Evolutionary conservation across 345 rosid species (phyloP).

Genomic region (Litchi chinensis): DNA sequence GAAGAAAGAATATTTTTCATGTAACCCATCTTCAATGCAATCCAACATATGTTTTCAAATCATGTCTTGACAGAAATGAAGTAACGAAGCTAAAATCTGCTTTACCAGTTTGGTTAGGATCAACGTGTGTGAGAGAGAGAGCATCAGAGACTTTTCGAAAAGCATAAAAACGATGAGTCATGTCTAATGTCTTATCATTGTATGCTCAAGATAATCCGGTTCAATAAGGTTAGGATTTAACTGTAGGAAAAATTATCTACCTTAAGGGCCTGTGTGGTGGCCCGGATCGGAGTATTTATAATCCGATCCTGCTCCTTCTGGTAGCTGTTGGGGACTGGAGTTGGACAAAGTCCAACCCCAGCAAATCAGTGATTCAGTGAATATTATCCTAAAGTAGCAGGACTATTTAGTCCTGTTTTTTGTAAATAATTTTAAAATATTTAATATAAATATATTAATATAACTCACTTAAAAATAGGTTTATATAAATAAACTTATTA

Average conservation of each 20-base stretch:
- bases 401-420: no score
- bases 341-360: no score
- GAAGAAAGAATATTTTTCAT: conserved; percentile 12
- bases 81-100: neutral
- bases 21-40: conserved; percentile 17
- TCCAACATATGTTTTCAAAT: conserved; percentile 17
- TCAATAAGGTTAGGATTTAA: neutral
- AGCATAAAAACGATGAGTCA: neutral
- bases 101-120: neutral
- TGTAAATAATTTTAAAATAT: no score
- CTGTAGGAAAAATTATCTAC: neutral
- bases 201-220: neutral
- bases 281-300: no score
- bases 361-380: no score
- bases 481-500: no score
- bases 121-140: neutral
- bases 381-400: no score
- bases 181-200: neutral
- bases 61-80: conserved; percentile 10
- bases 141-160: neutral
- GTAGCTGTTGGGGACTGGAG: no score
- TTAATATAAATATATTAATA: no score
- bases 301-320: no score
- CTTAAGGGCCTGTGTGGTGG: no score
- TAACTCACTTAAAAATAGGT: no score